Base-by-base conservation (phyloP, 805 yeast genomes). In the Maudiozyma saulgeensis region DNA sequence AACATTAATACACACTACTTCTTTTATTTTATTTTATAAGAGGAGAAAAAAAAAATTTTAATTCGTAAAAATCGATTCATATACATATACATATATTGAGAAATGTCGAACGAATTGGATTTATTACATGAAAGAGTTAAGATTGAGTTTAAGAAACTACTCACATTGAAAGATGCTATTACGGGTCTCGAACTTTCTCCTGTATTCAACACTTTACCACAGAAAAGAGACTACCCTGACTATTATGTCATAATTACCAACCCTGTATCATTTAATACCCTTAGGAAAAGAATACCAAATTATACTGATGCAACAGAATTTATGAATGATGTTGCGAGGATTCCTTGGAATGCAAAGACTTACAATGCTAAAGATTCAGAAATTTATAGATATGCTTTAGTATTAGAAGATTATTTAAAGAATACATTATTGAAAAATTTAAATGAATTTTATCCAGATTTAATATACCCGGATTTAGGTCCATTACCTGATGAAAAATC, bases 341-440 rank as follows among this genome's bases (percentile, higher is more conserved):
- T 91, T 47, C 78, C 87, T 1, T 87, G 95, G 89, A 91, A 91
- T 62, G 96, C 97, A 2, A 78, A 87, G 52, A 78, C 82, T 44
- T 91, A 83, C 67, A 91, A 91, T 66, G 81, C 80, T 50, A 81
- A 80, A 53, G 81, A 75, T 13, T 79, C 89, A 0, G 70, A 71
- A 16, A 83, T 85, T 47, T 85, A 84, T 66, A 72, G 73, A 23
- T 85, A 84, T 57, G 96, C 82, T 0, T 79, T 68, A 0, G 80
- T 69, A 5, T 49, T 72, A 16, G 79, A 73, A 39, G 69, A 67
- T n/a, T 74, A 60, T 44, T 61, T 70, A 28, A 64, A 58, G n/a
- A 59, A 70, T 31, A 56, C 64, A 41, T 54, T 70, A 43, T 58
- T 76, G 49, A 67, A 70, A 15, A 60, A 56, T 21, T 58, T 72